Base-by-base conservation (phyloP, 768 basidiomycete species). In the Lactifluus subvellereus region DNA sequence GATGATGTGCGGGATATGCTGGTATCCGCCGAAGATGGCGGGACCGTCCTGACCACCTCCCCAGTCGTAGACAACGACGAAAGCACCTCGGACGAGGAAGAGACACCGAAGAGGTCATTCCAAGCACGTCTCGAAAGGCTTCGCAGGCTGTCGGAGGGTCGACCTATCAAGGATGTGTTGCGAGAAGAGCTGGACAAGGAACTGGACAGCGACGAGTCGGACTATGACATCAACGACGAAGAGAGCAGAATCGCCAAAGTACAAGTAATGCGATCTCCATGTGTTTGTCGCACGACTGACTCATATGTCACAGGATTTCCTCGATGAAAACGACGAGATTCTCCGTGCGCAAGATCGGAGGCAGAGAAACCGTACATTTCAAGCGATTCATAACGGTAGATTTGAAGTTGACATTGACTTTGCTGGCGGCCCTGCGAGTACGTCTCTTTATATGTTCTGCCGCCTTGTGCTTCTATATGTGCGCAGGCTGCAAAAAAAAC, bases 311-410 rank as follows among this genome's bases (percentile, higher is more conserved):
- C 47, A 68, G 67, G 43, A 14, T 22, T 49, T 56, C 7, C 69
- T 92, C 6, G 87, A 88, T 43, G 80, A 83, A 22, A 82, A 87
- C 58, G 77, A 78, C 22, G 77, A 78, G 10, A 75, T 87, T 33
- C 64, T 85, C 3, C 68, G 67, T 22, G 73, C 78, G 9, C 74
- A 70, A 38, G 74, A 82, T 60, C 75, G 80, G 33, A 84, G 84
- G 67, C 72, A 74, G 60, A 75, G 77, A 60, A 85, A 85, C n/a
- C 72, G 77, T 37, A 54, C 86, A 0, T 88, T 90, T 79, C 75
- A 75, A 22, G 80, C 88, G 0, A 77, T 90, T 40, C 77, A 76
- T 13, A 75, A 86, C 67, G 90, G 87, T 4, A 68, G 74, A 51
- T 78, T 78, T 62, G 77, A 72, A 18, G 6, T 69, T 16, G 76